Evolutionary conservation across 805 yeast genomes (phyloP).

Genomic region (Cyberlindnera galapagoensis): DNA sequence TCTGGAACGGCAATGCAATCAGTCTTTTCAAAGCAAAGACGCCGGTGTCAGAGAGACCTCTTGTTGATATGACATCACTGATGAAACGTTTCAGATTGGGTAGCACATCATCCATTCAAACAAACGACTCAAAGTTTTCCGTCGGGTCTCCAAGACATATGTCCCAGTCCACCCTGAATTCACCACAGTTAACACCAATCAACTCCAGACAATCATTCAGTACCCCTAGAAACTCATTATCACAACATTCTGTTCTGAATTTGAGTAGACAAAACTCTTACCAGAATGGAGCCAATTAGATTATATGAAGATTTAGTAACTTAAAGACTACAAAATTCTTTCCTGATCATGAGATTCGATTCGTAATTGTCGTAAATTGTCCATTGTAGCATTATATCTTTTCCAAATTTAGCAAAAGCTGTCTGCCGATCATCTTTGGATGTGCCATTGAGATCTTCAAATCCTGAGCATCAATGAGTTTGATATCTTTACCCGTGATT

Average conservation of each 20-base stretch:
- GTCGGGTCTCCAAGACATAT: constrained; percentile 6
- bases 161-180: constrained; percentile 13
- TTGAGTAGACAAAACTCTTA: constrained; percentile 16
- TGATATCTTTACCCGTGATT: constrained; percentile 62
- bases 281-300: no score
- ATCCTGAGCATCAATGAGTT: constrained; percentile 34
- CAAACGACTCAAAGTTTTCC: constrained; percentile 15
- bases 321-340: no score
- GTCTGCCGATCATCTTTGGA: constrained; percentile 57
- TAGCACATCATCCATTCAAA: constrained; percentile 20
- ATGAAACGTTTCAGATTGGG: constrained; percentile 31
- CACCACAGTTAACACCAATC: constrained; percentile 24
- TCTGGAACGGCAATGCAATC: constrained; percentile 17
- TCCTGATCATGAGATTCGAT: background rate
- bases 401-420: constrained; percentile 41
- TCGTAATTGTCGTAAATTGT: background rate
- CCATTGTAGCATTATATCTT: constrained; percentile 3
- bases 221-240: constrained; percentile 22
- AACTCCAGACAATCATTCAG: constrained; percentile 23
- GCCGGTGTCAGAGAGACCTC: constrained; percentile 33
- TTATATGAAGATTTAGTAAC: no score
- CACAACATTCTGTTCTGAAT: constrained; percentile 13
- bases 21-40: constrained; percentile 31
- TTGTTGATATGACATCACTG: constrained; percentile 34
- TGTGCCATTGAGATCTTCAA: constrained; percentile 50